A percentile compares a stretch with the other conserved stretches of the same genome.
Evolutionary conservation across 306 rosid genomes (phyloP).

Genomic region (Dalbergia cochinchinensis): DNA sequence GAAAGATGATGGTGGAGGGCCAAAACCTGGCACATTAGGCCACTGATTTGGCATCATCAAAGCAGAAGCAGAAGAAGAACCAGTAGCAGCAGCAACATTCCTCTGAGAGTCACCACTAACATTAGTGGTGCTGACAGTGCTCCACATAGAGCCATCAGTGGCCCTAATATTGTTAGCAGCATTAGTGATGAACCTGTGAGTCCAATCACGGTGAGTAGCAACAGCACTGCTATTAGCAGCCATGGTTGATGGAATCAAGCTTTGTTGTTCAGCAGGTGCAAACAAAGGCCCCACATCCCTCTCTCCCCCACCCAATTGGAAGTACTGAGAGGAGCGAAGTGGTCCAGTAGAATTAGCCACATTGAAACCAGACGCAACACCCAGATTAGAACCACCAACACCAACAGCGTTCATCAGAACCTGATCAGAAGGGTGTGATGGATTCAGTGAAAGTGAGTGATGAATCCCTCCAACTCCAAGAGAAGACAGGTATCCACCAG

Average conservation of each 20-base stretch:
- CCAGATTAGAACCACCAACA: conserved; percentile 51
- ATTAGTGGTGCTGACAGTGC: conserved; percentile 48
- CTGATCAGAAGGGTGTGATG: conserved; percentile 37
- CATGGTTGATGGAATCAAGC: conserved; percentile 44
- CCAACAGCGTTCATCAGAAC: conserved; percentile 1
- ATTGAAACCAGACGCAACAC: conserved; percentile 57
- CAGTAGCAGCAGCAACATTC: not conserved
- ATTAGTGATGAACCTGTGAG: conserved; percentile 48
- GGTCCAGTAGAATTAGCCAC: conserved; percentile 29
- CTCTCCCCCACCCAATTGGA: conserved; percentile 40
- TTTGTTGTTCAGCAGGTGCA: conserved; percentile 8
- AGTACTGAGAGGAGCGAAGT: conserved; percentile 37
- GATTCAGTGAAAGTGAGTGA: conserved; percentile 18
- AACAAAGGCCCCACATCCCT: conserved; percentile 39
- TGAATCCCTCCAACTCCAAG: conserved; percentile 45
- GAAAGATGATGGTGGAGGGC: conserved; percentile 50
- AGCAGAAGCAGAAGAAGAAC: conserved; percentile 30
- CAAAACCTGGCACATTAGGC: conserved; percentile 54
- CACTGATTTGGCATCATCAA: conserved; percentile 50
- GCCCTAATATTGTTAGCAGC: not conserved
- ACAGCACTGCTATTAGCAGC: not conserved
- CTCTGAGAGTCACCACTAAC: conserved; percentile 14
- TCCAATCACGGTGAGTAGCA: conserved; percentile 47
- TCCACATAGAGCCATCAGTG: conserved; percentile 55
- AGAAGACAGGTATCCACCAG: conserved; percentile 55